Base-by-base conservation (phyloP, 2,329 filamentous ascomycete species). In the Colletotrichum chrysophilum region DNA sequence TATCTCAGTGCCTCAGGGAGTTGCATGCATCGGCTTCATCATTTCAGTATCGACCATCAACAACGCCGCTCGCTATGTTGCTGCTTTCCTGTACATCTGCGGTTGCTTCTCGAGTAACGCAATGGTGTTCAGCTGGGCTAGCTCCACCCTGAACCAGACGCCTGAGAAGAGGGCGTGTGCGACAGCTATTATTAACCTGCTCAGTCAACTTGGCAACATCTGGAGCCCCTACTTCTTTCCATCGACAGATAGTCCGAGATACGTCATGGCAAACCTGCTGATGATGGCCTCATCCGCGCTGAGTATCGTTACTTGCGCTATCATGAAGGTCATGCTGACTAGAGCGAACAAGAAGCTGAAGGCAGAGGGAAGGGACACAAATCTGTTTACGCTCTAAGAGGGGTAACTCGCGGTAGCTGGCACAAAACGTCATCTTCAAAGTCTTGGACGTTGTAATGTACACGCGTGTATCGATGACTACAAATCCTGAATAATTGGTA, bases 1-100 rank as follows among this genome's bases (percentile, higher is more conserved):
- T 28, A 77, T 79, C 28, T 75, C 75, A 1, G 65, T 52, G 3
- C 76, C 76, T 4, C 69, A 77, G 21, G 68, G 30, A 26, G 84
- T 92, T 34, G 89, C 89, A 2, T 85, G 93, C 2, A 83, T 82
- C 1, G 88, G 90, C 2, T 93, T 92, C 81, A 90, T 93, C 74
- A 84, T 93, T 18, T 90, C 89, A 7, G 91, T 91, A 2, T 84
- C 89, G 0, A 93, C 91, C 0, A 89, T 87, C 0, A 81, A 84
- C 16, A 87, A 86, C 3, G 90, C 85, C 0, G 88, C 91, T 0
- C 84, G 91, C 32, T 92, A 70, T n/a, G 92, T 76, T 18, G 61
- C 71, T 18, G 79, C 81, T 8, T 77, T 78, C 9, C 82, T 83
- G 24, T 86, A 83, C 71, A 80, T 71, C 81, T 1, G 82, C 28